A percentile compares a stretch with the other conserved stretches of the same genome.
phyloP scores from a whole-genome alignment of 257 asterid genomes.

The Plantago ovata region DNA sequence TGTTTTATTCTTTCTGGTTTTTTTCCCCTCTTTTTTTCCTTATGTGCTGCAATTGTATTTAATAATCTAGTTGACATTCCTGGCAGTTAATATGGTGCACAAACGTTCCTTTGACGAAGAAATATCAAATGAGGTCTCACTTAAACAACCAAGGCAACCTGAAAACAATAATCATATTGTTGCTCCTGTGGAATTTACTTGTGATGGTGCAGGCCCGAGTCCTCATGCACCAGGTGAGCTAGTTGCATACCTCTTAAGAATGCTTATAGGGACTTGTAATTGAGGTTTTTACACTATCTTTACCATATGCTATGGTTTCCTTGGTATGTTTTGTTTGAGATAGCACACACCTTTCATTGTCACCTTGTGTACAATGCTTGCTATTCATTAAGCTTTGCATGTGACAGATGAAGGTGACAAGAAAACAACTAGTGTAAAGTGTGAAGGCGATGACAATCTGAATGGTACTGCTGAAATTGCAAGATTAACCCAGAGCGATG shows the following conservation, averaged over 20 bases:
- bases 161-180: slow-evolving; percentile 21
- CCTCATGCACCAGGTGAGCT: slow-evolving; percentile 34
- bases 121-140: slow-evolving; percentile 49
- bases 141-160: slow-evolving; percentile 53
- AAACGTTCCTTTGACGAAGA: slow-evolving; percentile 60
- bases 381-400: not conserved
- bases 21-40: not conserved
- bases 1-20: not conserved
- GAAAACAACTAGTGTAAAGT: not conserved
- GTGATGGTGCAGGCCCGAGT: slow-evolving; percentile 21
- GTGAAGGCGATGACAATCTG: slow-evolving; percentile 3
- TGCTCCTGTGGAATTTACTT: slow-evolving; percentile 24
- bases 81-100: slow-evolving; percentile 49
- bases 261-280: not conserved
- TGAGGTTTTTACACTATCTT: not conserved
- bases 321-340: too few relatives aligned
- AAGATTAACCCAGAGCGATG: not conserved
- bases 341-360: too few relatives aligned
- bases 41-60: slow-evolving; percentile 16
- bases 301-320: not conserved
- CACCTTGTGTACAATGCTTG: not conserved
- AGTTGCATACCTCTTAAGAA: not conserved
- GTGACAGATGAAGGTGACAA: slow-evolving; percentile 5
- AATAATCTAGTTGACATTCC: not conserved
- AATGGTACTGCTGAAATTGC: slow-evolving; percentile 2